Percentiles rank a stretch among this genome's conserved stretches.
These are phyloP conservation scores for Fusarium chuoi DNA, from an alignment of 2,329 filamentous ascomycete species.

Conservation along the genomic window DNA sequence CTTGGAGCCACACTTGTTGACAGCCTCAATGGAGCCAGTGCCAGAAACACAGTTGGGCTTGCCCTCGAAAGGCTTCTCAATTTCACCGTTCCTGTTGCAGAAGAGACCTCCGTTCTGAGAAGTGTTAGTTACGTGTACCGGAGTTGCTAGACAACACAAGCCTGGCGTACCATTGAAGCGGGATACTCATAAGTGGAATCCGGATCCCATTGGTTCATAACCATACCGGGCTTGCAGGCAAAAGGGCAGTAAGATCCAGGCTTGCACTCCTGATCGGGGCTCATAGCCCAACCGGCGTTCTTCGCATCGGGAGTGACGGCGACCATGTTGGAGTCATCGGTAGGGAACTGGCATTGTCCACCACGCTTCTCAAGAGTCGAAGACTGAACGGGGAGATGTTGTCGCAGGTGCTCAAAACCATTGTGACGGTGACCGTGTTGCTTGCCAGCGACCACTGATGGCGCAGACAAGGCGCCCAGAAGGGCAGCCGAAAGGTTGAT, in stretches of 20 bases:
- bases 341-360: constrained; percentile 71
- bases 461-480: constrained; percentile 59
- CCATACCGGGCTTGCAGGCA: constrained; percentile 78
- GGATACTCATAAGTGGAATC: constrained; percentile 75
- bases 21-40: constrained; percentile 70
- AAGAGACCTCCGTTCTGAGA: constrained; percentile 76
- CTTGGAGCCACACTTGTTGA: constrained; percentile 71
- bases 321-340: constrained; percentile 70
- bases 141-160: background rate
- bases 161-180: constrained; percentile 72
- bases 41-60: constrained; percentile 77
- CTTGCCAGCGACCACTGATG: constrained; percentile 49
- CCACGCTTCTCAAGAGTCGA: constrained; percentile 62
- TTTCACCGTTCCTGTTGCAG: constrained; percentile 73
- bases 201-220: constrained; percentile 83
- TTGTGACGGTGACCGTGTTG: constrained; percentile 49
- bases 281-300: constrained; percentile 85
- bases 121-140: constrained; percentile 10
- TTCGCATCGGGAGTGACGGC: constrained; percentile 69
- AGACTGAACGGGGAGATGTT: constrained; percentile 37
- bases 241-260: constrained; percentile 78
- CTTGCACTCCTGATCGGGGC: constrained; percentile 75
- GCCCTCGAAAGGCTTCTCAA: constrained; percentile 75
- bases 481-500: constrained; percentile 60
- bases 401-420: constrained; percentile 53